Base-by-base conservation (phyloP, 164 flowering plant species). In the Macadamia integrifolia region DNA sequence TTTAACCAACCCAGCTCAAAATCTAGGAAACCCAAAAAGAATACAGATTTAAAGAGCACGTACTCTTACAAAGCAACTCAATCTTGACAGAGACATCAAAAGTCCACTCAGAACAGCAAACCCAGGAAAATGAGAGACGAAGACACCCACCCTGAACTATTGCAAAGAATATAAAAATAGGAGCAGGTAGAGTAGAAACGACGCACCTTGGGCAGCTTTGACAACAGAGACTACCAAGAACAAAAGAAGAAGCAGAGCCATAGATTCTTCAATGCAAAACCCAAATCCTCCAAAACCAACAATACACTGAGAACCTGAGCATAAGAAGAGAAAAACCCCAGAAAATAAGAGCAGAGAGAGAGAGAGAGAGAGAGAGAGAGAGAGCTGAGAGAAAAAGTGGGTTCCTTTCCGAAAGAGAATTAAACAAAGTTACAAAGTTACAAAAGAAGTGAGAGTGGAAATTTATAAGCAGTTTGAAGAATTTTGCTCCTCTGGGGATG, bases 131-230 rank as follows among this genome's bases (percentile, higher is more conserved):
- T 0, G 14, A 29, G 23, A 30, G 3, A 4, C 18, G 11, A 10
- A 73, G 1, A 43, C 58, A 50, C 10, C 48, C 23, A 48, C 40
- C 40, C 40, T 35, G 40, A 64, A 64, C 46, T n/a, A 50, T n/a
- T 14, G 4, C 23, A 63, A 29, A 60, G 35, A 58, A 56, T 12
- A 57, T 31, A 64, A 64, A 28, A 5, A 14, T 12, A 62, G 0
- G 15, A n/a, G 66, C 2, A 55, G 9, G 55, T 30, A n/a, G 65
- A 35, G 62, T 53, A 8, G 46, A 12, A 75, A 42, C 42, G n/a
- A 8, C 79, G 69, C 69, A 87, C 87, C 87, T 75, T 84, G 82
- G 68, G 75, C 85, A 79, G 88, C 85, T 69, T 65, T 63, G 66
- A 63, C 85, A 60, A 67, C 67, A 67, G 82, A 76, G 30, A 64